These are phyloP conservation scores for Pseudodiploospora longispora DNA, from an alignment of 2,329 filamentous ascomycete genomes.

Conservation along the genomic window DNA sequence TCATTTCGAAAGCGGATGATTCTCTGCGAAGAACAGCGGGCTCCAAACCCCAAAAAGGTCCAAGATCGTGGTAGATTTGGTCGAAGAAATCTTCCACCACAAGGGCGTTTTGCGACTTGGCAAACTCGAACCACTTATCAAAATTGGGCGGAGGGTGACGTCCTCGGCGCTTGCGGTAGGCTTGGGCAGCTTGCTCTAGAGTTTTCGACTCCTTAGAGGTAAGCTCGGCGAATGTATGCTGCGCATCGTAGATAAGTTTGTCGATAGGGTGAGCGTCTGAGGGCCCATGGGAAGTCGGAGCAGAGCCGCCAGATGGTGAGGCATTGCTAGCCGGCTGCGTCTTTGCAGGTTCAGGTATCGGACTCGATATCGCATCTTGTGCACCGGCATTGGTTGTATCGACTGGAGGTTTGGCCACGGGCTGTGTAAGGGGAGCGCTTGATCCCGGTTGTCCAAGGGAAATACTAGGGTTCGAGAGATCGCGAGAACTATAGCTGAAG, in stretches of 20 bases:
- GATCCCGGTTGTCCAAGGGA: background rate
- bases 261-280: constrained; percentile 41
- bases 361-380: background rate
- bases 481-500: constrained; percentile 15
- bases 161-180: constrained; percentile 49
- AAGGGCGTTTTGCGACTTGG: constrained; percentile 41
- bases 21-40: constrained; percentile 42
- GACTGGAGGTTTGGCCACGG: background rate
- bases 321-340: constrained; percentile 2
- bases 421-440: background rate
- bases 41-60: constrained; percentile 48
- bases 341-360: constrained; percentile 2
- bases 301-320: background rate
- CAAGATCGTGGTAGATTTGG: constrained; percentile 53
- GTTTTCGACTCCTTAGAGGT: constrained; percentile 39
- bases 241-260: constrained; percentile 37
- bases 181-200: constrained; percentile 45
- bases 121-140: constrained; percentile 51
- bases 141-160: constrained; percentile 58
- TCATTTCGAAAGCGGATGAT: constrained; percentile 49
- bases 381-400: background rate
- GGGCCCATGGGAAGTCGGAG: background rate
- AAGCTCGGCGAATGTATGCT: constrained; percentile 30
- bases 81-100: constrained; percentile 58
- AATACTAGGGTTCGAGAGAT: constrained; percentile 4